Percentiles rank a stretch among this genome's conserved stretches.
phyloP scores from a whole-genome alignment of 768 basidiomycete species.

The Suillus tomentosus region DNA sequence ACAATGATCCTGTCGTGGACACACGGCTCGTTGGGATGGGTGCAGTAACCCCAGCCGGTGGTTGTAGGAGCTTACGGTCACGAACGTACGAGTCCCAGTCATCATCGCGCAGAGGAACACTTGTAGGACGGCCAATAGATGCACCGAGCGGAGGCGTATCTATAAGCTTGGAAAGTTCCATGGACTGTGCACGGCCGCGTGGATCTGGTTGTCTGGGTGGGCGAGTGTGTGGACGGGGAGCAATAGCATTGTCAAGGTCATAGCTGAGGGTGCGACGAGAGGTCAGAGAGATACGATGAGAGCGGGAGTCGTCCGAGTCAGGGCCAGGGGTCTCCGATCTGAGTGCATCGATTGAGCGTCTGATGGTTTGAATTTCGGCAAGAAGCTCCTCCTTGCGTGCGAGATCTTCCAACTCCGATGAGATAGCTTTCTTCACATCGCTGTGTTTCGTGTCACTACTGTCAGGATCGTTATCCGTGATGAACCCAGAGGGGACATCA shows the following conservation, averaged over 20 bases:
- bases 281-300: conserved; percentile 64
- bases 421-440: conserved; percentile 38
- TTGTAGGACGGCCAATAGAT: conserved; percentile 68
- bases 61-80: conserved; percentile 82
- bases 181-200: conserved; percentile 67
- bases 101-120: conserved; percentile 70
- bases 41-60: conserved; percentile 77
- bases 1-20: conserved; percentile 26
- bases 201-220: conserved; percentile 72
- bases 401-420: conserved; percentile 51
- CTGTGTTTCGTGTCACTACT: conserved; percentile 27
- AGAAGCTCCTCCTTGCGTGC: conserved; percentile 72
- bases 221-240: conserved; percentile 59
- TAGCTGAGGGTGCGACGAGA: conserved; percentile 70
- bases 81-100: conserved; percentile 88
- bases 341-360: conserved; percentile 75
- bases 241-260: conserved; percentile 57
- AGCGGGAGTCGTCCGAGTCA: conserved; percentile 55
- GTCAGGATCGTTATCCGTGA: conserved; percentile 45
- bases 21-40: conserved; percentile 69
- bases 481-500: conserved; percentile 73
- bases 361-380: conserved; percentile 77
- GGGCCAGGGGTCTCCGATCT: conserved; percentile 64
- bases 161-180: conserved; percentile 61
- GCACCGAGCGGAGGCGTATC: conserved; percentile 48